Conservation (phyloP, 2,329 filamentous ascomycete genomes). For the Exophiala xenobiotica region DNA sequence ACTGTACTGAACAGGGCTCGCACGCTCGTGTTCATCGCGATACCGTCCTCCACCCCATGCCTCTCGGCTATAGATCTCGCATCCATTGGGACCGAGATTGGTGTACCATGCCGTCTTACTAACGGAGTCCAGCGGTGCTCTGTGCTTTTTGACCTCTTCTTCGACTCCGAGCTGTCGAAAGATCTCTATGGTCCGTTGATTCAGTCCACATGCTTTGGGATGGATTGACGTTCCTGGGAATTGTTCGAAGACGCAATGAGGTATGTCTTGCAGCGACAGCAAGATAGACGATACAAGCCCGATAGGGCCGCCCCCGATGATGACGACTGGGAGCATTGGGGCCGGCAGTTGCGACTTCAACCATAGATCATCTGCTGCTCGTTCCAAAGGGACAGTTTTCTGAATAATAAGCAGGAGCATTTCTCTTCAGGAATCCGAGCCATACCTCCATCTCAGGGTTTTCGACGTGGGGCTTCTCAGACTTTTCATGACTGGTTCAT, state of each 20-base stretch:
- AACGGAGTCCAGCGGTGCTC: constrained; percentile 31
- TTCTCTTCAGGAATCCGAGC: too few species aligned
- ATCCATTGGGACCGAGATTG: constrained; percentile 33
- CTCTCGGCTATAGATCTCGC: constrained; percentile 33
- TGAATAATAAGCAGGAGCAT: too few species aligned
- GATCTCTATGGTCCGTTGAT: constrained; percentile 31
- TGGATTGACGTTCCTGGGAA: constrained; percentile 36
- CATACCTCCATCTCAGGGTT: too few species aligned
- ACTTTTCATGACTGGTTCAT: too few species aligned
- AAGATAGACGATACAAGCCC: constrained; percentile 36
- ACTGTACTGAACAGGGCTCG: constrained; percentile 34
- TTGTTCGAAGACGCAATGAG: constrained; percentile 35
- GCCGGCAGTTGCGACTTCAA: neutral
- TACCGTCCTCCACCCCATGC: constrained; percentile 35
- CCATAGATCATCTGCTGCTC: too few species aligned
- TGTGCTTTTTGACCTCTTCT: constrained; percentile 30
- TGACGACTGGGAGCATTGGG: constrained; percentile 25
- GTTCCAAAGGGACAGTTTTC: too few species aligned
- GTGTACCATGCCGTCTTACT: constrained; percentile 37
- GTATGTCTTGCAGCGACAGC: constrained; percentile 33
- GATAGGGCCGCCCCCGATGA: constrained; percentile 36
- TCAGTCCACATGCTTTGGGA: constrained; percentile 37
- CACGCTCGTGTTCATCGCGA: constrained; percentile 28
- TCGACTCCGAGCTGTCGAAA: constrained; percentile 36
- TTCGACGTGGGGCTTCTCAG: too few species aligned